Evolutionary conservation across 768 basidiomycete genomes (phyloP).

Genomic region (Dentipellis sp.): DNA sequence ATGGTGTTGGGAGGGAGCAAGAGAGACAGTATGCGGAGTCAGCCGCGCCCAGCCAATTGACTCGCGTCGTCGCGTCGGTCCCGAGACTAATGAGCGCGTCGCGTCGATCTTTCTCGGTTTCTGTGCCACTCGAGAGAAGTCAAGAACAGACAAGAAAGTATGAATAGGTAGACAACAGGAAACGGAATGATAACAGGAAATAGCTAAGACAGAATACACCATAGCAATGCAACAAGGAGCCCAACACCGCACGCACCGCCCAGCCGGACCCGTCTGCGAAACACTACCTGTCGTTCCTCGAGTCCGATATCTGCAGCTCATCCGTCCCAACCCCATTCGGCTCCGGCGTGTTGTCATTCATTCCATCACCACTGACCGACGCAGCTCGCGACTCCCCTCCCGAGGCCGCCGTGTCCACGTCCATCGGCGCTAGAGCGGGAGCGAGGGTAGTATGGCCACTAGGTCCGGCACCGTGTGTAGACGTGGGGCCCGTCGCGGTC

Average conservation of each 20-base stretch:
- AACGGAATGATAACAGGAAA: neutral
- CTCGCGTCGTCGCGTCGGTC: neutral
- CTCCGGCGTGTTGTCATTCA: neutral
- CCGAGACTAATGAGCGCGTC: neutral
- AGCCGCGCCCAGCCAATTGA: conserved; percentile 4
- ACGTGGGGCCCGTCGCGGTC: conserved; percentile 43
- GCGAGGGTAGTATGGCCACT: conserved; percentile 27
- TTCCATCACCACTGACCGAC: neutral
- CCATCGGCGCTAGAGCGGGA: conserved; percentile 9
- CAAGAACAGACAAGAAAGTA: neutral
- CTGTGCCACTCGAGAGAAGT: neutral
- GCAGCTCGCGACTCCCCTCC: neutral
- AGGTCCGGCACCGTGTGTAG: conserved; percentile 67
- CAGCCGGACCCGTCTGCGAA: neutral
- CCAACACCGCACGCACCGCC: neutral
- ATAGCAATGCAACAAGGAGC: neutral
- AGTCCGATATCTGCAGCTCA: conserved; percentile 12
- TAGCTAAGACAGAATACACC: neutral
- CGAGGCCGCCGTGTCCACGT: conserved; percentile 6
- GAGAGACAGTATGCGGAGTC: neutral
- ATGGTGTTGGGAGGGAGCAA: neutral
- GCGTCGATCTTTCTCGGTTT: neutral
- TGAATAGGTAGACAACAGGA: neutral
- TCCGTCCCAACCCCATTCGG: neutral
- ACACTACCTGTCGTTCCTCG: conserved; percentile 12